Percentiles rank a stretch among this genome's conserved stretches.
phyloP scores from a whole-genome alignment of 371 early-diverging fungal genomes.

The Rhizopus arrhizus region DNA sequence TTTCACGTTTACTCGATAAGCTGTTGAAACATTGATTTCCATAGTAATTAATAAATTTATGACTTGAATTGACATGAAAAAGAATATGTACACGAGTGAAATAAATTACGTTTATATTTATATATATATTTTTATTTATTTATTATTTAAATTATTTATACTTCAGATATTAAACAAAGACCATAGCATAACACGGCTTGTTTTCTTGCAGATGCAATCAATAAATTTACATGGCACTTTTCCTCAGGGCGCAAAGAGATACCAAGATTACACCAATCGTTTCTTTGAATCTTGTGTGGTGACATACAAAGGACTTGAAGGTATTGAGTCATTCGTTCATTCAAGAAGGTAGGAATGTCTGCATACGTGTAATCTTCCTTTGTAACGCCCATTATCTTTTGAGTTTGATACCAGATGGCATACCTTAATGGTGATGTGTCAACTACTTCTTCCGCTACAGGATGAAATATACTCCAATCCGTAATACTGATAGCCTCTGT shows the following conservation, averaged over 20 bases:
- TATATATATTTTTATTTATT: too few species aligned
- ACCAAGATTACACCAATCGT: constrained; percentile 64
- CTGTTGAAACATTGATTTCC: too few species aligned
- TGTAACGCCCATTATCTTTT: constrained; percentile 61
- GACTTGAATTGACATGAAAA: too few species aligned
- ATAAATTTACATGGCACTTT: constrained; percentile 67
- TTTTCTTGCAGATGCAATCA: constrained; percentile 65
- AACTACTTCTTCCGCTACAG: constrained; percentile 51
- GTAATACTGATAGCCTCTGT: constrained; percentile 63
- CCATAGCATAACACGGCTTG: constrained; percentile 65
- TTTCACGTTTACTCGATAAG: too few species aligned
- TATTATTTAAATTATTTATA: constrained; percentile 5
- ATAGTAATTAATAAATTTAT: too few species aligned
- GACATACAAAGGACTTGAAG: constrained; percentile 51
- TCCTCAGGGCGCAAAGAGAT: constrained; percentile 66
- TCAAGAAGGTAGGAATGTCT: constrained; percentile 49
- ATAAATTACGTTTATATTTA: too few species aligned
- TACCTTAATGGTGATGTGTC: constrained; percentile 65
- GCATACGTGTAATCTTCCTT: constrained; percentile 68
- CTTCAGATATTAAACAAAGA: constrained; percentile 34
- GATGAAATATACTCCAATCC: constrained; percentile 60
- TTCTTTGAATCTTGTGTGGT: constrained; percentile 46
- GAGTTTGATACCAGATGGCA: constrained; percentile 67
- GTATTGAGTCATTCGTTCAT: constrained; percentile 51
- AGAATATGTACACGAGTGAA: too few species aligned